Conservation (phyloP, 2,329 filamentous ascomycete genomes). For the Trematosphaeria pertusa region DNA sequence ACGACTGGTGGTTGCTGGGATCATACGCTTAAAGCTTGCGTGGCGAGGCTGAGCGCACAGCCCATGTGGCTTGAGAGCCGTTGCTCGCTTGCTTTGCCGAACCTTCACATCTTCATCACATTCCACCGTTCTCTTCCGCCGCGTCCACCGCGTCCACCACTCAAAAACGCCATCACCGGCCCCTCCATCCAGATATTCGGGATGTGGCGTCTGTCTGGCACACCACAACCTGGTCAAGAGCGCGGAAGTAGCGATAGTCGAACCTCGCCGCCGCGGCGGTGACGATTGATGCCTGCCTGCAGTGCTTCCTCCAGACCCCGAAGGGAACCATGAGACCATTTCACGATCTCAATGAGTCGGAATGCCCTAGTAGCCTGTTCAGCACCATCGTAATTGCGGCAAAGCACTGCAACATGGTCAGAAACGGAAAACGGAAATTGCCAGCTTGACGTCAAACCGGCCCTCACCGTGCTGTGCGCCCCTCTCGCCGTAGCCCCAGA, state of each 20-base stretch:
- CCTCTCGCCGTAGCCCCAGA: constrained; percentile 21
- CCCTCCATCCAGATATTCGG: constrained; percentile 12
- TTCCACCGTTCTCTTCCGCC: constrained; percentile 19
- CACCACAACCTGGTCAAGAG: constrained; percentile 19
- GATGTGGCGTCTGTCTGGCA: constrained; percentile 20
- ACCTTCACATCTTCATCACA: constrained; percentile 14
- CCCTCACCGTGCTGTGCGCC: constrained; percentile 11
- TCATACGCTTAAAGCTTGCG: constrained; percentile 13
- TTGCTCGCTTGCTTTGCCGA: constrained; percentile 17
- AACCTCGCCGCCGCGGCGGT: constrained; percentile 37
- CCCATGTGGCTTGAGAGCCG: constrained; percentile 23
- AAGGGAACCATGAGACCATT: constrained; percentile 16
- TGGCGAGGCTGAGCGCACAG: constrained; percentile 27
- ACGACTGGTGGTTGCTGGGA: constrained; percentile 40
- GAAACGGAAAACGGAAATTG: constrained; percentile 18
- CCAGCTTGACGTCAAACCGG: constrained; percentile 17
- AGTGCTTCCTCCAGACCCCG: constrained; percentile 19
- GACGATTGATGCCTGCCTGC: constrained; percentile 31
- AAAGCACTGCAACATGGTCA: constrained; percentile 36
- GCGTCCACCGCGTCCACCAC: constrained; percentile 19
- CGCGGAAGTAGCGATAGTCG: constrained; percentile 29
- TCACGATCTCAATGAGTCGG: constrained; percentile 22
- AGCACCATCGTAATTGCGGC: constrained; percentile 28
- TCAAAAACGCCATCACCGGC: constrained; percentile 8
- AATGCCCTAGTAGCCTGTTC: constrained; percentile 23